phyloP scores from a whole-genome alignment of 495 filamentous ascomycete species.

The Daldinia decipiens region DNA sequence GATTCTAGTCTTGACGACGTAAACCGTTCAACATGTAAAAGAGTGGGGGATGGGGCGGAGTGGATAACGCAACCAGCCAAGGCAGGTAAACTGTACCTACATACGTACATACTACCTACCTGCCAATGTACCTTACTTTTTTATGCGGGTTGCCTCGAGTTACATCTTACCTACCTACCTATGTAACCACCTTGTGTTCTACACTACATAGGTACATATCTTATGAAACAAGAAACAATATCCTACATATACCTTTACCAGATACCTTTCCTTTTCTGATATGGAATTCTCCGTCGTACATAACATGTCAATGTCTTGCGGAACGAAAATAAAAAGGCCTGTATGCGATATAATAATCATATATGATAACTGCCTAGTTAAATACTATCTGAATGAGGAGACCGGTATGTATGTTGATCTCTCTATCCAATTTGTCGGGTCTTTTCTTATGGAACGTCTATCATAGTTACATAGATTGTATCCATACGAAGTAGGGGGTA shows the following conservation, averaged over 20 bases:
- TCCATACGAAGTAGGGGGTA: neutral
- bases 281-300: neutral
- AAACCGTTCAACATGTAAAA: constrained; percentile 14
- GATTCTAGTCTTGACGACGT: constrained; percentile 10
- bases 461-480: constrained; percentile 11
- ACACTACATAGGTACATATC: no score
- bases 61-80: constrained; percentile 13
- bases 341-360: neutral
- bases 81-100: constrained; percentile 13
- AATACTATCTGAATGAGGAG: neutral
- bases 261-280: neutral
- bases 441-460: constrained; percentile 6
- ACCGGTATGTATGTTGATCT: constrained; percentile 14
- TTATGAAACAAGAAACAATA: neutral
- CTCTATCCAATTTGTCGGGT: constrained; percentile 35
- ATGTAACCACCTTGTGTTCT: no score
- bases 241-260: no score
- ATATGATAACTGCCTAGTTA: neutral
- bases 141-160: constrained; percentile 1
- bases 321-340: neutral
- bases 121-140: neutral
- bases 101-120: constrained; percentile 1
- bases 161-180: no score
- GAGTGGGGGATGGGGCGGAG: constrained; percentile 23
- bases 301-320: neutral